Base-by-base conservation (phyloP, 1,139 yeast genomes). In the Yamadazyma atmosphaerica region DNA sequence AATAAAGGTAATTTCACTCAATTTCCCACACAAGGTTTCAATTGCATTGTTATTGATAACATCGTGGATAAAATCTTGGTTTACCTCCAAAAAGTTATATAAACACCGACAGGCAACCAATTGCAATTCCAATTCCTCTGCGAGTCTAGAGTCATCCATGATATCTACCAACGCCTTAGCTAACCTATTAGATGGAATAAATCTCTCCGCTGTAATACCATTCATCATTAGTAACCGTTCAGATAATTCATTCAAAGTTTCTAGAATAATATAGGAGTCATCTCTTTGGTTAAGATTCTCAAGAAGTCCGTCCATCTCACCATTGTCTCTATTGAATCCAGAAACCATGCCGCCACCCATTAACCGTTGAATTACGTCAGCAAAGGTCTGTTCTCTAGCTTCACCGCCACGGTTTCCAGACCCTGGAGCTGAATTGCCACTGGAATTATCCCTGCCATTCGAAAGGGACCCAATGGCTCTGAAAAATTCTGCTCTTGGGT, bases 41-140 rank as follows among this genome's bases (percentile, higher is more conserved):
- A 89, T 76, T 1, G 85, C 86, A 33, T 85, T 82, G 19, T 79
- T 79, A 32, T 75, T 72, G 6, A 87, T 82, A 4, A 89, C 82
- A 37, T 74, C 77, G 41, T 77, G 76, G 10, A 83, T 76, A 35
- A 82, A 77, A 35, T 84, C 84, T 15, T 81, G 80, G 47, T 83
- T 77, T 4, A 86, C 87, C 55, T 89, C 97, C 44, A 89, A 65
- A 37, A 90, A 65, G 56, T 88, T 90, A 58, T 86, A 85, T 16
- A 90, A 66, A 55, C 96, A 86, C 36, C 97, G 75, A 54, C 96
- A 87, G 0, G 95, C 86, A 36, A 86, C 83, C 32, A 92, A 63
- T 56, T 86, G 92, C 27, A 90, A 59, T 54, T 92, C 97, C 34
- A 87, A 67, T 48, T 84, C 86, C 16, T 81, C 87, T 19, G 73